These are phyloP conservation scores for Macrophomina phaseolina DNA, from an alignment of 2,329 filamentous ascomycete genomes.

Conservation along the genomic window DNA sequence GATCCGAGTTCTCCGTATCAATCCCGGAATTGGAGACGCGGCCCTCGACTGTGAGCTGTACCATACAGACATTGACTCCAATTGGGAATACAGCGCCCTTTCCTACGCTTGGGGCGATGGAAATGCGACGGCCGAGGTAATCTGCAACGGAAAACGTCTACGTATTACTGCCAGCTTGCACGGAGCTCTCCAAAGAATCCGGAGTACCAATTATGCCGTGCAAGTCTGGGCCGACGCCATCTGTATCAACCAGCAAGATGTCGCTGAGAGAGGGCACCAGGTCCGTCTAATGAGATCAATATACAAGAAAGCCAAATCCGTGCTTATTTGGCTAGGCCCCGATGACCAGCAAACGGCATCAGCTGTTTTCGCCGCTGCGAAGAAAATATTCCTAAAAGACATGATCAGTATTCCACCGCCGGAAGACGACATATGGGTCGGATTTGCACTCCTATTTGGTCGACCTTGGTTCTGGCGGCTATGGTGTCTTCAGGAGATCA, in stretches of 20 bases:
- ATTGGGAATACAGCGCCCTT: constrained; percentile 25
- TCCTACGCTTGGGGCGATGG: constrained; percentile 31
- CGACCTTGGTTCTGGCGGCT: constrained; percentile 17
- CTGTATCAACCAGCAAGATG: constrained; percentile 29
- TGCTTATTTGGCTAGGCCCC: constrained; percentile 25
- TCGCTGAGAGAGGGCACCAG: constrained; percentile 26
- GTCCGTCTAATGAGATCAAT: constrained; percentile 29
- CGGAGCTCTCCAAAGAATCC: constrained; percentile 24
- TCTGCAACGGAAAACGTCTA: not conserved
- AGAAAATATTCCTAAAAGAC: not conserved
- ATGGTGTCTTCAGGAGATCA: constrained; percentile 21
- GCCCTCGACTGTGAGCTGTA: constrained; percentile 1
- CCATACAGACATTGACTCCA: not conserved
- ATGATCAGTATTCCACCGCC: not conserved
- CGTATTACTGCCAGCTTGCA: constrained; percentile 16
- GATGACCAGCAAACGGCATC: constrained; percentile 1
- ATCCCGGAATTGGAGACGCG: not conserved
- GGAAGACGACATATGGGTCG: not conserved
- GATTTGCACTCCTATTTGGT: not conserved
- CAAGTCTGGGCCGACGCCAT: constrained; percentile 30
- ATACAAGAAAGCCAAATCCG: constrained; percentile 24
- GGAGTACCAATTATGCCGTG: not conserved
- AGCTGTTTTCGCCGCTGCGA: not conserved
- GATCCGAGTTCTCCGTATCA: constrained; percentile 7
- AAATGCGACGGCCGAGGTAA: not conserved